Conservation (phyloP, 192 early-diverging fungal genomes). For the Helicostylum pulchrum region DNA sequence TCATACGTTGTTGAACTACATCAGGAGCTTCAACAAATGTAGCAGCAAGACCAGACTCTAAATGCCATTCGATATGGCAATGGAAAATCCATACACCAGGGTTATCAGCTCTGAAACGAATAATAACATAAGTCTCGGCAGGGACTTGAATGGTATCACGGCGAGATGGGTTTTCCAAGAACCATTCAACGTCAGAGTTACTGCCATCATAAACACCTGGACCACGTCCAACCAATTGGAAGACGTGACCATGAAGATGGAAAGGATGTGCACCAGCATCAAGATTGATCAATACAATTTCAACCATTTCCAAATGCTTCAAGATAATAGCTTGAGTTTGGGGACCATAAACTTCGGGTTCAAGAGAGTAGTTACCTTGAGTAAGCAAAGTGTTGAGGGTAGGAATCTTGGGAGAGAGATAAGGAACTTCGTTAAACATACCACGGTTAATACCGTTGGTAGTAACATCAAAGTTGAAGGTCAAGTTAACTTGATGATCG, state of each 20-base stretch:
- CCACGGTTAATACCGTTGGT: conserved; percentile 77
- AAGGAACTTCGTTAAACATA: conserved; percentile 76
- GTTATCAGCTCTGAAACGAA: conserved; percentile 80
- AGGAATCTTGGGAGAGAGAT: conserved; percentile 62
- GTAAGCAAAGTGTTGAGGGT: conserved; percentile 62
- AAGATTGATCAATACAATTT: conserved; percentile 73
- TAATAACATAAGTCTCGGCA: conserved; percentile 58
- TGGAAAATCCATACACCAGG: conserved; percentile 37
- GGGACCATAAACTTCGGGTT: conserved; percentile 57
- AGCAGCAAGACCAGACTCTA: conserved; percentile 68
- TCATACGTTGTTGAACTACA: conserved; percentile 47
- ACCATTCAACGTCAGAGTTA: conserved; percentile 27
- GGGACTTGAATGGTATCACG: conserved; percentile 78
- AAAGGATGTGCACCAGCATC: conserved; percentile 67
- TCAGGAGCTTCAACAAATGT: conserved; percentile 73
- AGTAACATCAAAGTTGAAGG: conserved; percentile 61
- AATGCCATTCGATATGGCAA: conserved; percentile 82
- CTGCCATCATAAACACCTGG: conserved; percentile 53
- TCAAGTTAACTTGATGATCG: conserved; percentile 50
- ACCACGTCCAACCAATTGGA: conserved; percentile 73
- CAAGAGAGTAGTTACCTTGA: conserved; percentile 46
- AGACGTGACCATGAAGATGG: conserved; percentile 83
- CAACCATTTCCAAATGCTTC: conserved; percentile 60
- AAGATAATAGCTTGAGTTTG: conserved; percentile 61
- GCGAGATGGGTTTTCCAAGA: conserved; percentile 59